These are phyloP conservation scores for Magnusiomyces ingens DNA, from an alignment of 1,139 yeast genomes.

Conservation along the genomic window DNA sequence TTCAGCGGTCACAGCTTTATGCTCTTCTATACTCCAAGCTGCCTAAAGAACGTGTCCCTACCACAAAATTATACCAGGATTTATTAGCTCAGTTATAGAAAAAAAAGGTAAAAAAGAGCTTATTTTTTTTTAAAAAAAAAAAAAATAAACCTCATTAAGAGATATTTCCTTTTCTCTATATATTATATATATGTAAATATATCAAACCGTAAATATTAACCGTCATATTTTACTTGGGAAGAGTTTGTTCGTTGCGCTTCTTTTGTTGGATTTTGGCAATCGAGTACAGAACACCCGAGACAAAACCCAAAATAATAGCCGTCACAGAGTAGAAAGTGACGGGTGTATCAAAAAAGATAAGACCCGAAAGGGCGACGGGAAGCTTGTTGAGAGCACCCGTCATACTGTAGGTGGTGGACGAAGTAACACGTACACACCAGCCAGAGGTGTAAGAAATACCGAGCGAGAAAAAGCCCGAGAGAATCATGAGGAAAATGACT, in stretches of 20 bases:
- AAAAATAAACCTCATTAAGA: not conserved
- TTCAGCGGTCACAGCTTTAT: conserved; percentile 43
- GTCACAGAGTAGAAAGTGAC: conserved; percentile 87
- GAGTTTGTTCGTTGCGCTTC: conserved; percentile 35
- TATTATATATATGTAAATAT: not conserved
- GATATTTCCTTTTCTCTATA: not conserved
- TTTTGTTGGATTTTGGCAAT: conserved; percentile 80
- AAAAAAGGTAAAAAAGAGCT: not conserved
- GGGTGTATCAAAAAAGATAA: conserved; percentile 89
- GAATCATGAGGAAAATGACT: conserved; percentile 71
- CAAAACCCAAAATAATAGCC: conserved; percentile 86
- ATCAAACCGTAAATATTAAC: not conserved
- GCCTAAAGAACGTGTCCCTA: conserved; percentile 36
- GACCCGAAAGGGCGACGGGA: conserved; percentile 93
- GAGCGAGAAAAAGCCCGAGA: conserved; percentile 89
- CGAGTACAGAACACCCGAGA: conserved; percentile 91
- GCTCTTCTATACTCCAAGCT: conserved; percentile 44
- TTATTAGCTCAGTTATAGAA: not conserved
- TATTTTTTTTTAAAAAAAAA: conserved; percentile 2
- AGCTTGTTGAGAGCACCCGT: conserved; percentile 98
- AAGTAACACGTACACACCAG: conserved; percentile 99
- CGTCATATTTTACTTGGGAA: conserved; percentile 25
- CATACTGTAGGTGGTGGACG: conserved; percentile 97
- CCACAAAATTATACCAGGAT: not conserved
- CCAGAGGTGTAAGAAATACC: conserved; percentile 98